Conservation (phyloP, 129 eudicot genomes). For the Heracleum sosnowskyi region DNA sequence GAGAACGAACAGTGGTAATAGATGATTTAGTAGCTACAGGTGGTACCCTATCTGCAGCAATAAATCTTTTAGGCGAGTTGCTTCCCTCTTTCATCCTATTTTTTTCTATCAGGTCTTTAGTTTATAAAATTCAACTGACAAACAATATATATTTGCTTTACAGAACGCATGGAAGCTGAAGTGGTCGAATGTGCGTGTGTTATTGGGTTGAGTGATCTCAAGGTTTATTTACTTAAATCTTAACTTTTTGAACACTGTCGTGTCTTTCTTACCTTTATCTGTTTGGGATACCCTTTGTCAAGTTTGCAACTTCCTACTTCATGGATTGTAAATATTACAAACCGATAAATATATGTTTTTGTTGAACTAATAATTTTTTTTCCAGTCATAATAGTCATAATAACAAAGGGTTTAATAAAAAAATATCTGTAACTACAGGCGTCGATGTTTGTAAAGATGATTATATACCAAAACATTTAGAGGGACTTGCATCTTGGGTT, state of each 20-base stretch:
- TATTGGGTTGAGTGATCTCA: slow-evolving; percentile 39
- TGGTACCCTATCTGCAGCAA: slow-evolving; percentile 44
- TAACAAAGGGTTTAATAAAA: not conserved
- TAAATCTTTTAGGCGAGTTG: slow-evolving; percentile 29
- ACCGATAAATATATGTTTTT: not conserved
- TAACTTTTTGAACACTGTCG: not conserved
- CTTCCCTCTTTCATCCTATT: not conserved
- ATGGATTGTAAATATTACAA: not conserved
- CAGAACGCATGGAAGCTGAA: slow-evolving; percentile 34
- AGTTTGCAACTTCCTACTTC: not conserved
- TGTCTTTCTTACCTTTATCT: not conserved
- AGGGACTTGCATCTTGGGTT: not conserved
- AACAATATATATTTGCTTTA: not conserved
- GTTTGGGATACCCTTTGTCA: not conserved
- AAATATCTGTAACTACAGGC: not conserved
- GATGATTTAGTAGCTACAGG: slow-evolving; percentile 59
- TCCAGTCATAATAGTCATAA: not conserved
- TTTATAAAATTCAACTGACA: not conserved
- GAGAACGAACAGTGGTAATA: slow-evolving; percentile 39
- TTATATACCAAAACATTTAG: not conserved
- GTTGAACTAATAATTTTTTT: not conserved
- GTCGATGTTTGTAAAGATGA: not conserved
- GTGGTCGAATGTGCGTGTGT: slow-evolving; percentile 46
- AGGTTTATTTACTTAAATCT: slow-evolving; percentile 12
- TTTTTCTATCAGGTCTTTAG: not conserved